These are phyloP conservation scores for Margaritispora aquatica DNA, from an alignment of 495 filamentous ascomycete species.

Conservation along the genomic window DNA sequence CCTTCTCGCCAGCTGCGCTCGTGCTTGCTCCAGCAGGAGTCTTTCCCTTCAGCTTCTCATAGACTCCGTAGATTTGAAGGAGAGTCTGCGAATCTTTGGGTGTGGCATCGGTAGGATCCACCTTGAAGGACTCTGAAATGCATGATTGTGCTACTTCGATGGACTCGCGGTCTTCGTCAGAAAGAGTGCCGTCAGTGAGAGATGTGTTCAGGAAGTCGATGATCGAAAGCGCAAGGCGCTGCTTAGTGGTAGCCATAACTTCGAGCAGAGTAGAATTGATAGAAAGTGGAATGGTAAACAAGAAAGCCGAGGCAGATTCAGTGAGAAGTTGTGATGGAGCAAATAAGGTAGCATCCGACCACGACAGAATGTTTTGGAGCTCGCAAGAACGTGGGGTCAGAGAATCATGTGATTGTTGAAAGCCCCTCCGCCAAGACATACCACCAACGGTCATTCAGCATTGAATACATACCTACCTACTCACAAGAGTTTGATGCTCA, in stretches of 20 bases:
- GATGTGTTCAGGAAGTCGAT: conserved; percentile 89
- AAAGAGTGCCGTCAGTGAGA: conserved; percentile 80
- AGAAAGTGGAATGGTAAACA: background rate
- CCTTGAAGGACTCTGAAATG: conserved; percentile 90
- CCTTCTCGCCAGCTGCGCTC: conserved; percentile 23
- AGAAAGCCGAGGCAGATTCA: too few species aligned
- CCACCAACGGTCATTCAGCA: too few species aligned
- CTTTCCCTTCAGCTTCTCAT: conserved; percentile 86
- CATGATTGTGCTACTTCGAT: conserved; percentile 90
- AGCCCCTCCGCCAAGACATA: too few species aligned
- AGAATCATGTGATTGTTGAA: background rate
- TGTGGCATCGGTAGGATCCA: conserved; percentile 71
- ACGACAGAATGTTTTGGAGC: background rate
- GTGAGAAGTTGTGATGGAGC: background rate
- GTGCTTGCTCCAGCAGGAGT: conserved; percentile 31
- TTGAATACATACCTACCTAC: too few species aligned
- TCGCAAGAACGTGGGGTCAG: background rate
- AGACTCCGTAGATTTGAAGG: conserved; percentile 84
- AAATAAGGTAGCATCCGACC: too few species aligned
- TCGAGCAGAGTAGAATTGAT: too few species aligned
- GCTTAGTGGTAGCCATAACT: conserved; percentile 65
- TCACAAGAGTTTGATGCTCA: too few species aligned
- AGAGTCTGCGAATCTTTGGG: conserved; percentile 77
- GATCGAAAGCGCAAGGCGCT: conserved; percentile 94
- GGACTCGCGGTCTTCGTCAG: conserved; percentile 78